phyloP scores from a whole-genome alignment of 2,329 filamentous ascomycete species.

The Akanthomyces muscarius region DNA sequence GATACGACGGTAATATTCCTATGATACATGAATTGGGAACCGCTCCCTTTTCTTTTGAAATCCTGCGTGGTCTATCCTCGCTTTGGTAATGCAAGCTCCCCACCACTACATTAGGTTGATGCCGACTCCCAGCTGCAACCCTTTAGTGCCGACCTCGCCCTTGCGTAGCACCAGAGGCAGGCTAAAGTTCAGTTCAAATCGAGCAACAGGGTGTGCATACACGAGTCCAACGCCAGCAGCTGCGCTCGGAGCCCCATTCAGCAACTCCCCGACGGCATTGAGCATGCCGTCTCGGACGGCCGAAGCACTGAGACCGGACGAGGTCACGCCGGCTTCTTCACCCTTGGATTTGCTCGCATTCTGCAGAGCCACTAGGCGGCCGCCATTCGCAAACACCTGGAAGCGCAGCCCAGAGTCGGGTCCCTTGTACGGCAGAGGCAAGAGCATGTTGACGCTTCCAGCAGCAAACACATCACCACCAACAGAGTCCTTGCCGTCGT shows the following conservation, averaged over 20 bases:
- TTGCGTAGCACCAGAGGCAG: constrained; percentile 76
- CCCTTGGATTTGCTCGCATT: constrained; percentile 44
- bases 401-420: constrained; percentile 80
- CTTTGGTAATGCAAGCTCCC: not conserved
- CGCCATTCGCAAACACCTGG: constrained; percentile 88
- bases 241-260: constrained; percentile 73
- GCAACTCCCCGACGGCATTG: constrained; percentile 64
- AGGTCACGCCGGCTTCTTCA: constrained; percentile 29
- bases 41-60: not conserved
- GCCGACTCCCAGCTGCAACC: constrained; percentile 90
- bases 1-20: not conserved
- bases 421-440: constrained; percentile 79
- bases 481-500: constrained; percentile 78
- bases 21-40: not conserved
- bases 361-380: constrained; percentile 73
- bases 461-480: constrained; percentile 92
- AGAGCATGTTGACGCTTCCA: constrained; percentile 76
- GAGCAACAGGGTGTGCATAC: constrained; percentile 87
- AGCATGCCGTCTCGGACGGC: constrained; percentile 52
- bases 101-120: constrained; percentile 78
- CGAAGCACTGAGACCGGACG: constrained; percentile 32
- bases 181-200: constrained; percentile 95
- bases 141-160: constrained; percentile 86
- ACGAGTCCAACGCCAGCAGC: constrained; percentile 87
- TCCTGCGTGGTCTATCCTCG: not conserved